Evolutionary conservation across 129 eudicot species (phyloP), one percentile per base, ranked within the genome.

Genomic region (Kitagawia praeruptora): DNA sequence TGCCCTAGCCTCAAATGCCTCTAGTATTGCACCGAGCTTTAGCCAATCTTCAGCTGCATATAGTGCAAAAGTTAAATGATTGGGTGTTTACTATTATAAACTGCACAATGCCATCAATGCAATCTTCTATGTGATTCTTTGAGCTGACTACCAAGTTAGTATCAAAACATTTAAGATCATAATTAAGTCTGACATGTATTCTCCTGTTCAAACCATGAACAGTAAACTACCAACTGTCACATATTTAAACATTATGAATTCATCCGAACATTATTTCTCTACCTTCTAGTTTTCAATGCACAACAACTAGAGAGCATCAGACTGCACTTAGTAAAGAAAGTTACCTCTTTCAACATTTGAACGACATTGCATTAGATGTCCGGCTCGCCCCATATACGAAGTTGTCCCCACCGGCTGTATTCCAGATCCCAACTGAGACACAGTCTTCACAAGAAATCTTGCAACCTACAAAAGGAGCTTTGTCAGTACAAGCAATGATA

Each of bases 1-100:
- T 79, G 98, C 92, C 84, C 98, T 87, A 31, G 96, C 91, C 88
- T 95, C 97, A 77, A 95, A 95, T 48, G 93, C 97, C 81, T 92
- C 98, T 71, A 95, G 37, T 56, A 95, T 74, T 74, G 84, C 85
- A 77, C 87, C 79, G 51, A 90, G 87, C 8, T 85, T 88, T 58
- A 87, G 84, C 98, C 98, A 93, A 66, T 89, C 98, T 84, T 89
- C 89, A 79, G 92, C 98, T 93, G 91, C 86, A 86, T 25, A 61
- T 41, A 72, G 76, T 77, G 27, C 4, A 81, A 56, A 81, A 23
- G 14, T 78, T 49, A 66, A 9, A 39, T 3, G 9, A 18, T 41
- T 74, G 53, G 37, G 54, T 31, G 37, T 56, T 13, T 10, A 15
- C 40, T 3, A 66, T 5, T 66, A 66, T 66, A 28, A 31, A 66